Evolutionary conservation across 2,329 filamentous ascomycete genomes (phyloP), one percentile per base, ranked within the genome.

Genomic region (Fusarium globosum): DNA sequence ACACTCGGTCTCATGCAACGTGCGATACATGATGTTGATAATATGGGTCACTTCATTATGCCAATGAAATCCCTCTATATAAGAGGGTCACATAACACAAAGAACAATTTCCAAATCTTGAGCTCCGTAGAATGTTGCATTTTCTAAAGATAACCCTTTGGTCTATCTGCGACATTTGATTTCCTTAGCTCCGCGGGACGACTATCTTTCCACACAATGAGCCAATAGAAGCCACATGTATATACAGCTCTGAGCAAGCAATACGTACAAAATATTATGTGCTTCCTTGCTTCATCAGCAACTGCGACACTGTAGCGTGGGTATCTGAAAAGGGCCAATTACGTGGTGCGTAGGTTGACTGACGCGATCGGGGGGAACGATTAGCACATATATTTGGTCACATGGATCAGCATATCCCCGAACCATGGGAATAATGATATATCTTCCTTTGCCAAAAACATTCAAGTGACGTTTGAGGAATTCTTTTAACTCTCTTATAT

Each of bases 331-430:
- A 9, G 39, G 35, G 39, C 49, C 59, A 62, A 62, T 57, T 21
- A 45, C 33, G 28, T 62, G 23, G 20, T 26, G 23, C 26, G 21
- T 45, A 23, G 30, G 39, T 38, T 18, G 20, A 45, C 59, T 62
- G 59, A 62, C 59, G 59, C 59, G 59, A 62, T 62, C 41, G 30
- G 41, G n/a, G 51, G 41, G 41, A 41, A 21, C 51, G 21, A 62
- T 46, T 39, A 58, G 41, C 60, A 35, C 28, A 61, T 56, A 18
- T 16, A 23, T 43, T n/a, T 39, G 33, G 43, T 56, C 48, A 61
- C 59, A 42, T 45, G 49, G 42, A 61, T 35, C 38, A 30, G 12
- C 39, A 23, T 43, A 33, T 28, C n/a, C 49, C 38, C 23, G 20
- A 55, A n/a, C 6, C 20, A 30, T 41, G 23, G n/a, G 6, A 16